Base-by-base conservation (phyloP, 352 stramenopile species). In the Pythium aquatile region DNA sequence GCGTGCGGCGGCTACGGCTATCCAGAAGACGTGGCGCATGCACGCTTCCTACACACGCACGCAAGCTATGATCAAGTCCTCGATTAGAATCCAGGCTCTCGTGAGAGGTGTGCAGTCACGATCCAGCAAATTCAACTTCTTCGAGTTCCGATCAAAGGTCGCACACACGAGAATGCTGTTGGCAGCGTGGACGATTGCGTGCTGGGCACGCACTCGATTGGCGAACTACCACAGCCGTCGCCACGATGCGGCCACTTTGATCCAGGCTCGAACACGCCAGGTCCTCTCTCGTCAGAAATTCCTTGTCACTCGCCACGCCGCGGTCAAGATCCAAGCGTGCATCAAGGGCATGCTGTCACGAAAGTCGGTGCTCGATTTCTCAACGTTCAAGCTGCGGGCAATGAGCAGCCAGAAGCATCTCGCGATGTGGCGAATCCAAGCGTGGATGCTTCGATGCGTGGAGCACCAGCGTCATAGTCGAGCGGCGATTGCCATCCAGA, bases 1-100 rank as follows among this genome's bases (percentile, higher is more conserved):
- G 13, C 68, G 77, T 14, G 61, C 61, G 24, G 70, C 77, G 32
- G 67, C 70, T 39, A 60, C 74, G 16, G 61, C n/a, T 0, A 81
- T 88, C 53, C 79, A 88, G 63, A 85, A 79, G 59, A 73, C 33
- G 3, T 62, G 51, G 62, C 51, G 52, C n/a, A 70, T 66, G 66
- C 10, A 49, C 51, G n/a, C 33, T 26, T 24, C 28, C 3, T 24
- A 29, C 33, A 0, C n/a, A 20, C 53, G 24, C 4, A 32, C 59
- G 29, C 24, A 29, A 10, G 9, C 54, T 2, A 42, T 49, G 39
- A 14, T 29, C 26, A 26, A n/a, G 1, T 55, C 65, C 20, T 69
- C 60, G 9, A 63, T 56, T 17, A 30, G 17, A 11, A 62, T 70
- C 17, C 63, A 70, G 49, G 56, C 63, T 26, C 56, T 65, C 7